Evolutionary conservation across 495 filamentous ascomycete species (phyloP), one percentile per base, ranked within the genome.

Genomic region (Talaromyces thailandensis): DNA sequence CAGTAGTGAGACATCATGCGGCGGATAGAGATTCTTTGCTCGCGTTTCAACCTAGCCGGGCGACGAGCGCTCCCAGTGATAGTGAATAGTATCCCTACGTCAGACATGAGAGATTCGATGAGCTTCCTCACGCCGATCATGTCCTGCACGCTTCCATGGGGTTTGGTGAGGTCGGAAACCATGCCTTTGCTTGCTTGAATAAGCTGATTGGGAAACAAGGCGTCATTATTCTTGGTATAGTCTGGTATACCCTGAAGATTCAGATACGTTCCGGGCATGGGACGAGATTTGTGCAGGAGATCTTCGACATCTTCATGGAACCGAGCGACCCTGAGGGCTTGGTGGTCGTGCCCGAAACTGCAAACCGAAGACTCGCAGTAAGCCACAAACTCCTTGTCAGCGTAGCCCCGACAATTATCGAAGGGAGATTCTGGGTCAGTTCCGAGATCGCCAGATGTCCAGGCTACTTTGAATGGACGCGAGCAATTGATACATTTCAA

Each of bases 1-100:
- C 89, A 92, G 75, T 94, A 94, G 29, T 83, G 78, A 18, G 81
- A 83, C 84, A 94, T 87, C 87, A 91, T 90, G 63, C 84, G 84
- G 18, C 88, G 83, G 50, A 89, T 75, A 1, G 80, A 77, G 31
- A 87, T 69, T 32, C 72, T 69, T 70, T 84, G 72, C 63, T 73
- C 65, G 31, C 56, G 66, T 23, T 29, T 50, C 28, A 68, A 56
- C 9, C 32, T 43, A n/a, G n/a, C n/a, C n/a, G n/a, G 40, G 40
- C 3, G 6, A 23, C 5, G n/a, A 16, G 1, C n/a, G 6, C n/a
- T n/a, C 8, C 14, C 21, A n/a, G 23, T 64, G 48, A 28, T 6
- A 12, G 31, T 6, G 31, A 1, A 11, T 35, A 35, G 6, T 35
- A 78, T 60, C 5, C 18, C 62, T 11, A 7, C 2, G 24, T 57